Conservation (phyloP, 2,329 filamentous ascomycete species). For the Bimuria novae-zelandiae region DNA sequence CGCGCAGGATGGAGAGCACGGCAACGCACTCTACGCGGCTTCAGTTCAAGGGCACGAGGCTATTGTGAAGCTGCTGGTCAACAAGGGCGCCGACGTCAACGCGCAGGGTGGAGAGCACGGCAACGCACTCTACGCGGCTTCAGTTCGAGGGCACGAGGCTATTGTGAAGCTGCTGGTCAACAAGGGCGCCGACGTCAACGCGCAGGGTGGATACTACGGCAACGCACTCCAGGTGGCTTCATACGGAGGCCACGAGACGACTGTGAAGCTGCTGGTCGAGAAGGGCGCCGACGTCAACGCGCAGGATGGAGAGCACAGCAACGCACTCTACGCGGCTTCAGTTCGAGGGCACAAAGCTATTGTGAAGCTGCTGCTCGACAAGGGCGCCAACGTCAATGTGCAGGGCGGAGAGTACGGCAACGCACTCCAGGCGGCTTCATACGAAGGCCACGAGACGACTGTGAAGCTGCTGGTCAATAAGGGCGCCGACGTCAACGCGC, state of each 20-base stretch:
- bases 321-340: not conserved
- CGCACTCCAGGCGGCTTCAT: too few species aligned
- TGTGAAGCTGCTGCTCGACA: constrained; percentile 16
- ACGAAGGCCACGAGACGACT: too few species aligned
- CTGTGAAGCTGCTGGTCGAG: too few species aligned
- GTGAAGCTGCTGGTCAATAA: too few species aligned
- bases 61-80: not conserved
- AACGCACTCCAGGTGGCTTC: too few species aligned
- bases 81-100: not conserved
- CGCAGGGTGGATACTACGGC: too few species aligned
- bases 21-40: not conserved
- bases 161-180: constrained; percentile 16
- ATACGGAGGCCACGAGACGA: too few species aligned
- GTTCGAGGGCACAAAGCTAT: not conserved
- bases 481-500: too few species aligned
- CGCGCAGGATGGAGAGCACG: not conserved
- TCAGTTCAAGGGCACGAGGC: not conserved
- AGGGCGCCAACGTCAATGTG: constrained; percentile 11
- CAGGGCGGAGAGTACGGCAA: not conserved
- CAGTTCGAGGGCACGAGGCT: not conserved
- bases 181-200: too few species aligned
- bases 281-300: too few species aligned
- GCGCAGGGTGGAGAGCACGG: not conserved
- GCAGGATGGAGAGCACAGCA: constrained; percentile 5
- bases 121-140: not conserved